Base-by-base conservation (phyloP, 176 grass and related monocot genomes). In the Aegilops bicornis region DNA sequence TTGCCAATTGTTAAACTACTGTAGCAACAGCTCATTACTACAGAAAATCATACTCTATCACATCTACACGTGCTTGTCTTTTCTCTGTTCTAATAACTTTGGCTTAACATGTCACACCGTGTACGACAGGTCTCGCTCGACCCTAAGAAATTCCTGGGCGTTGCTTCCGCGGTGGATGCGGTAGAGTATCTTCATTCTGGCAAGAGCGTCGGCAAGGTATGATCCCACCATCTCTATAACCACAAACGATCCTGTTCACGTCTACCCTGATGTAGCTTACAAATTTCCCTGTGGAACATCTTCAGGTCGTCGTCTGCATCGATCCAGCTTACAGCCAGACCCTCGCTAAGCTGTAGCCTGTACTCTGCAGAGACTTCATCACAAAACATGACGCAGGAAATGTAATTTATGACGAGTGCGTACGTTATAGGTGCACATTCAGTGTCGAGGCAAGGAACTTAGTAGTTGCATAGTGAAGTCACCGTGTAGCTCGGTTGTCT, bases 151-250 rank as follows among this genome's bases (percentile, higher is more conserved):
- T 99, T 99, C 76, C 6, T 86, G 62, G 97, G 97, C 66, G 82
- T 99, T 79, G 79, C 85, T 81, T 96, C 97, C n/a, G 89, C 90
- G 16, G 82, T 92, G 1, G 97, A 99, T 91, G 97, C 97, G 15
- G 97, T 99, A 82, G 97, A 99, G 76, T 85, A 99, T 93, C 92
- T 96, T 71, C 97, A 99, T 83, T 96, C 92, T 78, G 97, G 94
- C 77, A 80, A 81, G 76, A 99, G 97, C 24, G 76, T 99, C 75
- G 94, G 97, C 89, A 99, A 99, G 94, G 97, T 96, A 94, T 25
- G 5, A 13, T 14, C 45, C 64, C 22, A 13, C 33, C 45, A 12
- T 69, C 70, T 25, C 35, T 85, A 22, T 19, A 42, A 69, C 63
- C 37, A 42, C 3, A n/a, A 24, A 13, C 11, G 2, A 61, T 2